Evolutionary conservation across 2,329 filamentous ascomycete genomes (phyloP).

Genomic region (Waltergamsia citrina): DNA sequence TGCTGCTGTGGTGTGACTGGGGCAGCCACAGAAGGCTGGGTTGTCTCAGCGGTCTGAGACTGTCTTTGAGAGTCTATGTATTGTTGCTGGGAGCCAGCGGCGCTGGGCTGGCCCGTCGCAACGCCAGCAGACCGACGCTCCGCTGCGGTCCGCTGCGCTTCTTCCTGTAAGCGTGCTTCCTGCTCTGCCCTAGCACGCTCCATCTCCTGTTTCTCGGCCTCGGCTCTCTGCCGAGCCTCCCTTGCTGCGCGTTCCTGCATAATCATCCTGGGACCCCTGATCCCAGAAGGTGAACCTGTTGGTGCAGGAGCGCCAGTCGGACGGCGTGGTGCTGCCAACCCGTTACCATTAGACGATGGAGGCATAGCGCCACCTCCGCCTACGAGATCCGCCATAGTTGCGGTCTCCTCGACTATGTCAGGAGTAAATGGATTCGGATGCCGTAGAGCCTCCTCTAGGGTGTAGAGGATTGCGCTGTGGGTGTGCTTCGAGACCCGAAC

Average conservation of each 20-base stretch:
- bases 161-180: conserved; percentile 44
- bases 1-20: conserved; percentile 15
- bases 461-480: conserved; percentile 82
- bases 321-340: conserved; percentile 29
- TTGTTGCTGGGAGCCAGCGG: conserved; percentile 19
- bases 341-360: conserved; percentile 45
- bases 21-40: conserved; percentile 15
- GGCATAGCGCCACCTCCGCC: conserved; percentile 46
- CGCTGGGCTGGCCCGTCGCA: conserved; percentile 24
- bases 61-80: conserved; percentile 19
- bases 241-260: conserved; percentile 79
- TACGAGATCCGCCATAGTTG: conserved; percentile 79
- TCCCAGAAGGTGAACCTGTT: conserved; percentile 50
- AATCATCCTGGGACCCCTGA: conserved; percentile 80
- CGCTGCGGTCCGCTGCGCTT: conserved; percentile 45
- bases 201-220: conserved; percentile 46
- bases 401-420: conserved; percentile 79
- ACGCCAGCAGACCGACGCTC: conserved; percentile 51
- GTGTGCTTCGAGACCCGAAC: conserved; percentile 72
- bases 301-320: conserved; percentile 39
- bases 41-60: conserved; percentile 10
- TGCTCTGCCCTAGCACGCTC: conserved; percentile 49
- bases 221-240: conserved; percentile 60
- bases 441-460: conserved; percentile 83
- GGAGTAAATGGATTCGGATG: conserved; percentile 75